phyloP scores from a whole-genome alignment of 257 asterid genomes.

The Verbascum thapsus region DNA sequence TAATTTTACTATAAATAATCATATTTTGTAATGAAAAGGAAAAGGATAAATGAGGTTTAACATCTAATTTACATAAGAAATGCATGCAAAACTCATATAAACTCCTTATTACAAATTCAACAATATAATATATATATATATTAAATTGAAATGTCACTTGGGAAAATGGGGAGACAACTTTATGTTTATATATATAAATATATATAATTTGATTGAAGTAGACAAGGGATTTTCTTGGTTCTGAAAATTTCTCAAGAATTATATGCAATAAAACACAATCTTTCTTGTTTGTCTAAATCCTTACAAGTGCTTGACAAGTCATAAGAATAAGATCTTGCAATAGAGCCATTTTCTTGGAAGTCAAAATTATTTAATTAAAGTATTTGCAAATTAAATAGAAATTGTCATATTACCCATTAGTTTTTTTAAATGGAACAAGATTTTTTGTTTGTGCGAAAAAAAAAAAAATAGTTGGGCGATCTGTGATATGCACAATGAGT shows the following conservation, averaged over 20 bases:
- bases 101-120: too few relatives aligned
- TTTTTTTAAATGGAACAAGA: too few relatives aligned
- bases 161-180: conserved; percentile 24
- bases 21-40: too few relatives aligned
- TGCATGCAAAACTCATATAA: too few relatives aligned
- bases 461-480: too few relatives aligned
- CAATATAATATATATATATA: too few relatives aligned
- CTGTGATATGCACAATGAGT: too few relatives aligned
- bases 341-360: conserved; percentile 21
- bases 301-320: conserved; percentile 32
- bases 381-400: background rate
- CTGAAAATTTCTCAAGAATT: conserved; percentile 32
- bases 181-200: background rate
- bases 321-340: conserved; percentile 24
- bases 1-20: too few relatives aligned
- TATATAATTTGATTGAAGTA: background rate
- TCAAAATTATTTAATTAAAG: conserved; percentile 22
- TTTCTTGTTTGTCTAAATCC: conserved; percentile 30
- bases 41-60: too few relatives aligned
- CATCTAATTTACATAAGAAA: too few relatives aligned
- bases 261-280: conserved; percentile 39
- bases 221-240: conserved; percentile 27
- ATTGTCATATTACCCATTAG: conserved; percentile 31
- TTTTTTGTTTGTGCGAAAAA: too few relatives aligned
- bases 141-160: background rate